A percentile compares a stretch with the other conserved stretches of the same genome.
These are phyloP conservation scores for Fusarium mexicanum DNA, from an alignment of 2,329 filamentous ascomycete genomes.

Conservation along the genomic window DNA sequence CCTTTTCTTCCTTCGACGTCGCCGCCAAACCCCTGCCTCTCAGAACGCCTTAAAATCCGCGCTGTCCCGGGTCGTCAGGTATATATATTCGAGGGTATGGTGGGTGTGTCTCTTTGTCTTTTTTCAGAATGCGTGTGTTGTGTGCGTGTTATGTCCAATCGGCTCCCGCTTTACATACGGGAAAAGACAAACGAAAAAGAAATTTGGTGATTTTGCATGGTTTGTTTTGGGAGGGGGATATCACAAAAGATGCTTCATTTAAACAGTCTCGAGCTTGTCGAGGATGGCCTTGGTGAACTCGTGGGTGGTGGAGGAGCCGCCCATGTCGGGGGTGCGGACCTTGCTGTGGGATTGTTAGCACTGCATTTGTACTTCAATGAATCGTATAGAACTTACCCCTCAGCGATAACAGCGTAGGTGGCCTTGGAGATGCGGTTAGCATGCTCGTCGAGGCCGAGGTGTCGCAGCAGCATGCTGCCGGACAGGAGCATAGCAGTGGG, in stretches of 20 bases:
- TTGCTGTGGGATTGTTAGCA: slow-evolving; percentile 69
- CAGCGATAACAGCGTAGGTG: slow-evolving; percentile 79
- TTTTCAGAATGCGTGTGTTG: not conserved
- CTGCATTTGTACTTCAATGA: not conserved
- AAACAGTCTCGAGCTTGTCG: slow-evolving; percentile 89
- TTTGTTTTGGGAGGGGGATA: slow-evolving; percentile 35
- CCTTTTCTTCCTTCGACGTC: slow-evolving; percentile 10
- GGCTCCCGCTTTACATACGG: slow-evolving; percentile 2
- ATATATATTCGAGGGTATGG: slow-evolving; percentile 34
- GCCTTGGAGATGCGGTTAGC: slow-evolving; percentile 97
- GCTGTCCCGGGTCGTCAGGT: slow-evolving; percentile 31
- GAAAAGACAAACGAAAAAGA: slow-evolving; percentile 26
- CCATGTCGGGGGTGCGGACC: slow-evolving; percentile 94
- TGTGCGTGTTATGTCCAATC: slow-evolving; percentile 13
- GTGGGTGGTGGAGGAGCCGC: slow-evolving; percentile 86
- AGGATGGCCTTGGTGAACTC: slow-evolving; percentile 96
- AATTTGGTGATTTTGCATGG: slow-evolving; percentile 21
- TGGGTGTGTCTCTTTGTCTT: not conserved
- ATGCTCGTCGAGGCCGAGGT: slow-evolving; percentile 96
- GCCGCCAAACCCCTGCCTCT: slow-evolving; percentile 18
- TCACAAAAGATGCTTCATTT: slow-evolving; percentile 49
- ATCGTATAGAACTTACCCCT: slow-evolving; percentile 72
- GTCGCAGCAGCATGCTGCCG: slow-evolving; percentile 95
- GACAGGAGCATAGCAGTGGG: slow-evolving; percentile 95
- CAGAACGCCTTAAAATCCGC: slow-evolving; percentile 33